Conservation (phyloP, 2,329 filamentous ascomycete genomes). For the Penicillium expansum region DNA sequence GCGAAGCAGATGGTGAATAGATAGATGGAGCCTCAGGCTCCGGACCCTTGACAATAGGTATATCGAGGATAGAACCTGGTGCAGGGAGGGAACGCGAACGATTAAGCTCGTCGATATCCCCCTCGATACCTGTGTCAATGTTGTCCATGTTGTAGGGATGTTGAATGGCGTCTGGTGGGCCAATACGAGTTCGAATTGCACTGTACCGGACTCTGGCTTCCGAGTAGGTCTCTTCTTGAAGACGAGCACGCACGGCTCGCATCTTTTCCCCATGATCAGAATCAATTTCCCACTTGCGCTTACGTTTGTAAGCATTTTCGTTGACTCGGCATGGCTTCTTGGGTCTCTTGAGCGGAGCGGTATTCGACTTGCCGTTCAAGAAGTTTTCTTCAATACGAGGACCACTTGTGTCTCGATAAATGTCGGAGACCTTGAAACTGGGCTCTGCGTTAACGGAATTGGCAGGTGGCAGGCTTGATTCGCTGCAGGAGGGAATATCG, state of each 20-base stretch:
- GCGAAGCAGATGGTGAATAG: neutral
- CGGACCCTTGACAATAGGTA: neutral
- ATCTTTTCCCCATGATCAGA: conserved; percentile 29
- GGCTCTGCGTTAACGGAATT: conserved; percentile 39
- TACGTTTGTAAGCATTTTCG: conserved; percentile 27
- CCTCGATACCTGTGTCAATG: neutral
- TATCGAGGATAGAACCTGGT: neutral
- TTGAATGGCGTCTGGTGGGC: conserved; percentile 4
- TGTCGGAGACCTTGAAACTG: conserved; percentile 19
- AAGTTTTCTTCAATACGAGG: conserved; percentile 21
- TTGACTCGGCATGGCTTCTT: conserved; percentile 24
- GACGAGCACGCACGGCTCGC: conserved; percentile 14
- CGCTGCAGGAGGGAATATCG: conserved; percentile 22
- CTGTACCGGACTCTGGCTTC: neutral
- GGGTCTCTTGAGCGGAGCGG: conserved; percentile 25
- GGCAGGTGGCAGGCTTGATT: conserved; percentile 42
- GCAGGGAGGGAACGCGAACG: neutral
- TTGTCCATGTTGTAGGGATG: conserved; percentile 4
- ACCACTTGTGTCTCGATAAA: conserved; percentile 25
- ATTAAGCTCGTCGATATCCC: neutral
- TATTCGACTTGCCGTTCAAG: conserved; percentile 27
- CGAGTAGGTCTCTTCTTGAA: neutral
- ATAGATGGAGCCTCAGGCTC: neutral
- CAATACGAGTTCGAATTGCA: neutral
- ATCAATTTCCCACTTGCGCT: conserved; percentile 30